Evolutionary conservation across 2,329 filamentous ascomycete species (phyloP).

Genomic region (Diaporthe sp.): DNA sequence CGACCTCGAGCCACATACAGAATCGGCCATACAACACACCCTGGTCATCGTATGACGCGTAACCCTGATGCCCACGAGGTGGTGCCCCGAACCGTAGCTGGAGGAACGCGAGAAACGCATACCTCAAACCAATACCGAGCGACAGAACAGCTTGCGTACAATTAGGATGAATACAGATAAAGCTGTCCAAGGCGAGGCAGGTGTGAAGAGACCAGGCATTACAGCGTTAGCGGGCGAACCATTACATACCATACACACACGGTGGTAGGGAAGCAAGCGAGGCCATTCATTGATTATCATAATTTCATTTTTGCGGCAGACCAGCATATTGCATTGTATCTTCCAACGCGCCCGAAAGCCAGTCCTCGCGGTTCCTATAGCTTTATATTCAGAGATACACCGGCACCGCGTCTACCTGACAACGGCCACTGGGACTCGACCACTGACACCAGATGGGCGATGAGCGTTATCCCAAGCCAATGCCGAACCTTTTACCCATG

Average conservation of each 20-base stretch:
- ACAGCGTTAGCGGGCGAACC: too few species aligned
- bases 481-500: slow-evolving; percentile 22
- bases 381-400: slow-evolving; percentile 15
- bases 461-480: neutral
- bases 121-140: neutral
- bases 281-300: slow-evolving; percentile 3
- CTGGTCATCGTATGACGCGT: neutral
- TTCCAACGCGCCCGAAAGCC: neutral
- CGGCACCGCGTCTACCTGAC: neutral
- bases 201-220: neutral
- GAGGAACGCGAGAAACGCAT: neutral
- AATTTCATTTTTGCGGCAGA: slow-evolving; percentile 29
- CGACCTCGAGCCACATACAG: neutral
- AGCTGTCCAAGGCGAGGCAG: neutral
- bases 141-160: neutral
- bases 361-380: slow-evolving; percentile 27
- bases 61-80: neutral
- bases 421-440: neutral
- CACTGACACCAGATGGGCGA: slow-evolving; percentile 12
- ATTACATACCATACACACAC: neutral
- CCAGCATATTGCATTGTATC: neutral
- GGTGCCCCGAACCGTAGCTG: neutral
- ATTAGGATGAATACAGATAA: too few species aligned
- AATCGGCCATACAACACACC: neutral
- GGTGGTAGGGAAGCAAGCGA: neutral